Conservation (phyloP, 23 red algal genomes). For the Gracilaria caudata region DNA sequence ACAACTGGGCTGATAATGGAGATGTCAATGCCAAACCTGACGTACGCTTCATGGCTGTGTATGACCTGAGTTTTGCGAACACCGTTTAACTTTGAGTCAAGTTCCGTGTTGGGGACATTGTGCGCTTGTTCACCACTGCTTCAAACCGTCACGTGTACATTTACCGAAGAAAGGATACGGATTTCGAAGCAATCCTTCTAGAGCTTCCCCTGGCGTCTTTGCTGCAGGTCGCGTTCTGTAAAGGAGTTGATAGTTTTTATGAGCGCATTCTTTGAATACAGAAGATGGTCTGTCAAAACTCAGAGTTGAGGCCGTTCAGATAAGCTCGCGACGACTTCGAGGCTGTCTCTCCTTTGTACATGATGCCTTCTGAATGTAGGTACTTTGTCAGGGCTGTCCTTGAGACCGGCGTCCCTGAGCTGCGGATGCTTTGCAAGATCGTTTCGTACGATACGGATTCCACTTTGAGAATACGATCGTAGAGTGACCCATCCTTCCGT, state of each 20-base stretch:
- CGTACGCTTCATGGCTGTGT: conserved; percentile 68
- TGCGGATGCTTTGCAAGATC: conserved; percentile 35
- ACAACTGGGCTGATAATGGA: conserved; percentile 85
- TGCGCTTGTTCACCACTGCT: not conserved
- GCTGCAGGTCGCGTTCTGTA: not conserved
- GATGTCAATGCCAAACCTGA: conserved; percentile 67
- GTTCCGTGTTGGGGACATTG: not conserved
- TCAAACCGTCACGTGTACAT: not conserved
- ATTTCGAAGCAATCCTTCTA: conserved; percentile 21
- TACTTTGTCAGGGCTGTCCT: conserved; percentile 33
- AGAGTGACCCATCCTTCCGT: conserved; percentile 21
- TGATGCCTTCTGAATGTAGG: conserved; percentile 44
- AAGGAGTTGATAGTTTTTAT: not conserved
- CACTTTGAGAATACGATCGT: conserved; percentile 54
- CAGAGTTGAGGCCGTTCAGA: conserved; percentile 26
- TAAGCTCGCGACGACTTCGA: conserved; percentile 1
- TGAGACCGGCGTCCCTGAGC: conserved; percentile 17
- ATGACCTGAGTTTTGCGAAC: conserved; percentile 71
- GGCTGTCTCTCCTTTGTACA: conserved; percentile 35
- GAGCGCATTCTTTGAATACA: not conserved
- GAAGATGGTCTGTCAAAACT: not conserved
- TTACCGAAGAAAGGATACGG: conserved; percentile 3
- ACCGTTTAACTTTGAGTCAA: conserved; percentile 14
- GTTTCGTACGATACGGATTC: conserved; percentile 21
- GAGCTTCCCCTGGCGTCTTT: not conserved